Evolutionary conservation across 2,329 filamentous ascomycete species (phyloP).

Genomic region (Aspergillus niger): DNA sequence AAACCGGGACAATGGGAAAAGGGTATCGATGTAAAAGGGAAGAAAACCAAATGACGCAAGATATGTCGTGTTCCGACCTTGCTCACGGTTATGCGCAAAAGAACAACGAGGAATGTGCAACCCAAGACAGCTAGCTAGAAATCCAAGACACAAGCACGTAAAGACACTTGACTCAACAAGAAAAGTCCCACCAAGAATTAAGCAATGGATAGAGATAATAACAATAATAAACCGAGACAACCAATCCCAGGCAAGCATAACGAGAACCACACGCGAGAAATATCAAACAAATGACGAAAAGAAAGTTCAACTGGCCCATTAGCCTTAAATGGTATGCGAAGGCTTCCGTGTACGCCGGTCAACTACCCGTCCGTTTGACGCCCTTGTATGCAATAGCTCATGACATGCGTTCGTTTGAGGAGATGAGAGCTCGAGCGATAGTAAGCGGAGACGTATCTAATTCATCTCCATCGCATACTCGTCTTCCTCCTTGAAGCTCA

Average conservation of each 20-base stretch:
- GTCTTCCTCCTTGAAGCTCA: conserved; percentile 91
- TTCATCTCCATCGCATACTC: conserved; percentile 81
- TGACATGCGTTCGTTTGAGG: conserved; percentile 23
- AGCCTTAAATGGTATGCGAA: conserved; percentile 27
- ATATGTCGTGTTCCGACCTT: conserved; percentile 8
- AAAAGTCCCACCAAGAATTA: conserved; percentile 5
- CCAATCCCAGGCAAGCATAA: conserved; percentile 7
- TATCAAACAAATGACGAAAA: conserved; percentile 1
- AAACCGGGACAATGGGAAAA: conserved; percentile 26
- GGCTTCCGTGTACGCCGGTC: conserved; percentile 48
- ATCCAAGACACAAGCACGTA: background rate
- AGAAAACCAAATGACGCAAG: conserved; percentile 19
- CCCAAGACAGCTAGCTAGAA: background rate
- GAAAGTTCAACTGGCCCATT: conserved; percentile 24
- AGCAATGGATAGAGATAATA: background rate
- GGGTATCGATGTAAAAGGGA: conserved; percentile 37
- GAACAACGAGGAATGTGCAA: conserved; percentile 10
- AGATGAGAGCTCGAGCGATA: conserved; percentile 6
- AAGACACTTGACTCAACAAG: conserved; percentile 25
- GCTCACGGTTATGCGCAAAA: conserved; percentile 4
- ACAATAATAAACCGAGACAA: conserved; percentile 10
- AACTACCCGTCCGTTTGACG: conserved; percentile 31
- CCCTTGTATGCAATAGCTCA: conserved; percentile 29
- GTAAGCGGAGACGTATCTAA: conserved; percentile 18
- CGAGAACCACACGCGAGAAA: conserved; percentile 8